Conservation (phyloP, 208 protist species). For the Trichomonas gallinae region DNA sequence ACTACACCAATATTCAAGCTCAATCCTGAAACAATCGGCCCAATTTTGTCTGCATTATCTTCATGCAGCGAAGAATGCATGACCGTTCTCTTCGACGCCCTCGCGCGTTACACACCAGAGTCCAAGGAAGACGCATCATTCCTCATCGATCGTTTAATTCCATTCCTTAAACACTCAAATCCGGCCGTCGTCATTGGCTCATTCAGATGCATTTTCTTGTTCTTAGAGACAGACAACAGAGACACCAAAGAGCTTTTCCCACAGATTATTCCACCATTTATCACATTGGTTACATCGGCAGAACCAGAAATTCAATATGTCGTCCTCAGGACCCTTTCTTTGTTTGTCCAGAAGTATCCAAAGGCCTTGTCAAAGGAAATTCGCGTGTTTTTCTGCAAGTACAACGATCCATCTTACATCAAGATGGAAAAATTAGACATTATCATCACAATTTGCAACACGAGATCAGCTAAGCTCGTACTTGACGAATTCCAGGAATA, state of each 20-base stretch:
- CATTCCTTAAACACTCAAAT: constrained; percentile 87
- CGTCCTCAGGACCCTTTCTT: constrained; percentile 89
- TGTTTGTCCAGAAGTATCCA: constrained; percentile 79
- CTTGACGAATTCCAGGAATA: constrained; percentile 78
- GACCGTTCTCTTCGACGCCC: constrained; percentile 84
- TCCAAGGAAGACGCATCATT: constrained; percentile 55
- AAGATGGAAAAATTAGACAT: constrained; percentile 93
- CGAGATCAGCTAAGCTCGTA: constrained; percentile 61
- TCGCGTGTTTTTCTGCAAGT: constrained; percentile 86
- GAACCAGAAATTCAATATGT: constrained; percentile 94
- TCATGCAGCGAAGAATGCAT: constrained; percentile 93
- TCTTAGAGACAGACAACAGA: constrained; percentile 42
- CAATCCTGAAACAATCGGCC: constrained; percentile 59
- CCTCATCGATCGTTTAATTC: constrained; percentile 75
- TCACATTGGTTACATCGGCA: constrained; percentile 55
- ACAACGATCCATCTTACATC: constrained; percentile 91
- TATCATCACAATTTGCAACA: constrained; percentile 68
- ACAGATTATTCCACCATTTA: constrained; percentile 71
- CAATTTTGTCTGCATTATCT: constrained; percentile 75
- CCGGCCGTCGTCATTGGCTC: constrained; percentile 84
- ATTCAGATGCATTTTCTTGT: constrained; percentile 73
- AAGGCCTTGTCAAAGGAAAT: constrained; percentile 30
- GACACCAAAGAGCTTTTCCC: constrained; percentile 45
- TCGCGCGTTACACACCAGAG: constrained; percentile 48
- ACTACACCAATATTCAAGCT: constrained; percentile 50